These are phyloP conservation scores for Ettlia oleoabundans DNA, from an alignment of 139 green algal species.

Conservation along the genomic window DNA sequence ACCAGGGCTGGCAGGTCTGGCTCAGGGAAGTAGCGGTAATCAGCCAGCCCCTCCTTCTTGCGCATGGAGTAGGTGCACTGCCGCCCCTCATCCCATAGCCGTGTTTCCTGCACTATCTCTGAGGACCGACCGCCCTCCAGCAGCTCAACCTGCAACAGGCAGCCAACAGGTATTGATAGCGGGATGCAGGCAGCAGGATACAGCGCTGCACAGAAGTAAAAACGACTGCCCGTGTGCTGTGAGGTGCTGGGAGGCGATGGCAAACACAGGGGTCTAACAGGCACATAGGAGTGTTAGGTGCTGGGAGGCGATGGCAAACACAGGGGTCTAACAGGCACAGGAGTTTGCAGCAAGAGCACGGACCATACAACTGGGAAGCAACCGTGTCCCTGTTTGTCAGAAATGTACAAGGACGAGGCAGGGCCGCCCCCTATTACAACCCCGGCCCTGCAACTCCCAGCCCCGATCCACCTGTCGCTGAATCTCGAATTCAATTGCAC, in stretches of 20 bases:
- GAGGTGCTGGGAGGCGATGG: too few relatives aligned
- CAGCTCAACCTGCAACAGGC: conserved; percentile 64
- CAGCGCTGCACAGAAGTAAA: too few relatives aligned
- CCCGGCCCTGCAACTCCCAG: too few relatives aligned
- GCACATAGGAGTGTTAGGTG: too few relatives aligned
- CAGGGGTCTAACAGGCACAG: not conserved
- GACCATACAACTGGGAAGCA: too few relatives aligned
- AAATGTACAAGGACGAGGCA: too few relatives aligned
- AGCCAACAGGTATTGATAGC: too few relatives aligned
- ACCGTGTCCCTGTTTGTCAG: too few relatives aligned
- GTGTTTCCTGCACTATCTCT: conserved; percentile 94
- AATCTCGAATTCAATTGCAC: conserved; percentile 95
- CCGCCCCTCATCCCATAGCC: conserved; percentile 92
- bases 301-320: not conserved
- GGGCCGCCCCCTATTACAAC: too few relatives aligned
- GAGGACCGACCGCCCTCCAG: conserved; percentile 60
- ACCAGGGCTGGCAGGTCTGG: conserved; percentile 88
- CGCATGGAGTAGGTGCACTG: conserved; percentile 84
- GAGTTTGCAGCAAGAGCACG: not conserved
- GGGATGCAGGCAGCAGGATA: too few relatives aligned
- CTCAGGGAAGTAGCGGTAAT: conserved; percentile 99
- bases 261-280: not conserved
- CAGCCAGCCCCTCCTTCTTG: conserved; percentile 94
- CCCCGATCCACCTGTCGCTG: conserved; percentile 86
- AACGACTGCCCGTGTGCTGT: too few relatives aligned